Evolutionary conservation across 2,329 filamentous ascomycete species (phyloP), one percentile per base, ranked within the genome.

Genomic region (Aspergillus sp.): DNA sequence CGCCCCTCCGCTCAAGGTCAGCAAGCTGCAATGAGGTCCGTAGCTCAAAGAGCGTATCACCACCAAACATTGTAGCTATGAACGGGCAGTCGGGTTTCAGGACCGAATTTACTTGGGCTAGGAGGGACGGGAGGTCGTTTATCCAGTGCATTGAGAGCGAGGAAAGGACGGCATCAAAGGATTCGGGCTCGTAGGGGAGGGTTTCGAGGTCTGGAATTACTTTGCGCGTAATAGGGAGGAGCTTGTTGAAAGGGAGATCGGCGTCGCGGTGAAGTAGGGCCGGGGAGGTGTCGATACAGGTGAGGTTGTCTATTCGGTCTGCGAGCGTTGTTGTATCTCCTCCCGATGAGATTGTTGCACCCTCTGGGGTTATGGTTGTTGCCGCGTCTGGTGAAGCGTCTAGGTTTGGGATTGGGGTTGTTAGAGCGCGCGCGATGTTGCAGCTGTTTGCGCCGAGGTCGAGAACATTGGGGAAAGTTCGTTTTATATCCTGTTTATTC

Each of bases 401-500:
- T 22, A 33, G 24, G 30, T 20, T 20, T n/a, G 51, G 85, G 70
- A 91, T 86, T 82, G 62, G 86, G 80, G 50, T 80, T 66, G 88
- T 89, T 46, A 98, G 83, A 56, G 90, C 89, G 61, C 89, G 87
- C 19, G 93, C 93, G 60, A 99, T 87, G 75, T 97, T 96, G 82
- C 93, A 97, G 61, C 93, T 91, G 73, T 98, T 96, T 61, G 95
- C 93, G 61, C 95, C 95, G 33, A 97, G 86, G 74, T 99, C 95
- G 60, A 99, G 89, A 22, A 92, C 91, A 64, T 86, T 83, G 45
- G 89, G 85, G 68, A 96, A 97, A 56, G 86, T 82, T 33, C 95
- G 89, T 68, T 96, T 96, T 79, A 99, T 96, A 72, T 98, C 93
- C 90, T 93, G 8, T 40, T 39, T 65, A 40, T 53, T 19, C 49